Evolutionary conservation across 2,329 filamentous ascomycete species (phyloP).

Genomic region (Knoxdaviesia capensis): DNA sequence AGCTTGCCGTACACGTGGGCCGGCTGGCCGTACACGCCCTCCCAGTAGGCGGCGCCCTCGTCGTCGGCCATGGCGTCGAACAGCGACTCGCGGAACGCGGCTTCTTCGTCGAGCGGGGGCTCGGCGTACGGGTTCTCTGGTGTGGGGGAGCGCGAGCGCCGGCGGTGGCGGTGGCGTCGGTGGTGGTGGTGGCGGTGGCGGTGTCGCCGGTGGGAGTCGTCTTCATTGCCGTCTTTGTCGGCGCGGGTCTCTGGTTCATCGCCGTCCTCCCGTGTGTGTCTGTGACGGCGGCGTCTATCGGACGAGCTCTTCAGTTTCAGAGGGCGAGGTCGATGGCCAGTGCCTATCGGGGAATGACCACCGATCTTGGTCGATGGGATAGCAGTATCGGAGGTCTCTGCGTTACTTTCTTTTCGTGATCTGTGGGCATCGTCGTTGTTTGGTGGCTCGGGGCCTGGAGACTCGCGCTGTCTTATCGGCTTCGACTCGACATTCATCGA

Average conservation of each 20-base stretch:
- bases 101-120: conserved; percentile 39
- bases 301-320: no score
- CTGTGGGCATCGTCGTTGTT: conserved; percentile 4
- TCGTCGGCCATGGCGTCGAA: conserved; percentile 96
- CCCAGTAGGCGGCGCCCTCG: conserved; percentile 89
- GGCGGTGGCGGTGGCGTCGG: conserved; percentile 7
- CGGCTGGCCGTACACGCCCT: conserved; percentile 88
- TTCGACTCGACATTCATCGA: conserved; percentile 21
- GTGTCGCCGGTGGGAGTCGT: conserved; percentile 6
- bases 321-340: no score
- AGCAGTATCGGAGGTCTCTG: no score
- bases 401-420: no score
- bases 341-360: no score
- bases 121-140: conserved; percentile 25
- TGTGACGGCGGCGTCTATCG: conserved; percentile 7
- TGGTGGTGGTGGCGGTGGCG: conserved; percentile 11
- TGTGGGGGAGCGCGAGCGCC: conserved; percentile 21
- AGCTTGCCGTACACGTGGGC: conserved; percentile 65
- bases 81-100: conserved; percentile 77
- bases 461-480: neutral
- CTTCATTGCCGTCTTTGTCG: conserved; percentile 6
- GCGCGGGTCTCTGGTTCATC: conserved; percentile 5
- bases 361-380: no score
- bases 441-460: neutral
- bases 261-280: conserved; percentile 9